Conservation (phyloP, 164 flowering plant genomes). For the Piper longum region DNA sequence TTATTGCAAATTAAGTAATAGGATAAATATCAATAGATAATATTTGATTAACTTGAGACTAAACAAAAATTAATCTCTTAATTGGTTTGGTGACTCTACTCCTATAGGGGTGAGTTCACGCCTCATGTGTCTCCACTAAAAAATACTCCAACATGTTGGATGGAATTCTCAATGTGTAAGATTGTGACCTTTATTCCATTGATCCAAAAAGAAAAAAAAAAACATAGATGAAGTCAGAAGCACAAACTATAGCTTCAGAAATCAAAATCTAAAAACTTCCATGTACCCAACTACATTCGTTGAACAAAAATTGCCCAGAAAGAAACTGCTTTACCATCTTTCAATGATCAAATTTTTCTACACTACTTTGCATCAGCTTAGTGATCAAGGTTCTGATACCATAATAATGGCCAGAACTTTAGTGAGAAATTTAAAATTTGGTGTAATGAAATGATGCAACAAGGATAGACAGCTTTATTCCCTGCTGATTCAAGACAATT, state of each 20-base stretch:
- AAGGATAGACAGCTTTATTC: neutral
- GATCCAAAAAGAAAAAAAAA: neutral
- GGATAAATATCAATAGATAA: too few relatives aligned
- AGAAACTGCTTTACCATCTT: neutral
- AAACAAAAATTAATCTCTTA: too few relatives aligned
- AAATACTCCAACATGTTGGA: too few relatives aligned
- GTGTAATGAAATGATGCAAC: slow-evolving; percentile 1
- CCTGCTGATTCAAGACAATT: neutral
- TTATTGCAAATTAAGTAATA: too few relatives aligned
- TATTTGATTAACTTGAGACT: too few relatives aligned
- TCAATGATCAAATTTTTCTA: too few relatives aligned
- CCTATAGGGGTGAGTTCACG: too few relatives aligned
- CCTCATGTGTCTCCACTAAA: too few relatives aligned
- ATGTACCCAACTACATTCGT: neutral
- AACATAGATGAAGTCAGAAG: neutral
- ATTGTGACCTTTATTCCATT: neutral
- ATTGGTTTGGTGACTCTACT: too few relatives aligned
- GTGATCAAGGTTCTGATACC: neutral
- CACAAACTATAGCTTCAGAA: neutral
- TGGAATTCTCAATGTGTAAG: neutral
- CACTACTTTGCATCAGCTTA: too few relatives aligned
- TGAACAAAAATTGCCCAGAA: neutral
- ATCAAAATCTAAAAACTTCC: neutral
- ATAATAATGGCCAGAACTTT: neutral
- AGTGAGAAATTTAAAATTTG: neutral